phyloP scores from a whole-genome alignment of 225 moss, liverwort and hornwort species.

The Neckera pumila region DNA sequence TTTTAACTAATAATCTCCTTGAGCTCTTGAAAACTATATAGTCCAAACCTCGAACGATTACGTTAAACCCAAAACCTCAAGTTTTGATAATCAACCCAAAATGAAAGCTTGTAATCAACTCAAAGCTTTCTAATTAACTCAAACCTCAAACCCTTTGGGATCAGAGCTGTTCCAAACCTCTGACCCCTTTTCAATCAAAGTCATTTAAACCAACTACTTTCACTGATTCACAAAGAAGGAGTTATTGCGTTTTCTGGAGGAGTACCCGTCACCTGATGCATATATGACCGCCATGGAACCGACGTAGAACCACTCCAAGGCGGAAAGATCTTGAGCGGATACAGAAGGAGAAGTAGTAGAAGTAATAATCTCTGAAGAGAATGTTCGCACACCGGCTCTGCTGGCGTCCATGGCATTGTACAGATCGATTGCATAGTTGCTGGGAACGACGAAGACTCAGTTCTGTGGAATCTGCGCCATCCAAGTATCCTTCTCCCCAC shows the following conservation, averaged over 20 bases:
- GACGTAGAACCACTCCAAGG: slow-evolving; percentile 61
- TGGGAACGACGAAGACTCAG: slow-evolving; percentile 40
- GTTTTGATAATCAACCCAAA: neutral
- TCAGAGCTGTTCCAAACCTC: neutral
- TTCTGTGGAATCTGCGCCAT: slow-evolving; percentile 35
- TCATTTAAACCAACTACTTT: neutral
- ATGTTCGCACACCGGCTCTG: neutral
- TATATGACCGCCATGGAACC: slow-evolving; percentile 59
- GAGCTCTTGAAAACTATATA: neutral
- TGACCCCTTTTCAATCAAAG: too few species aligned
- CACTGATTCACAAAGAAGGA: neutral
- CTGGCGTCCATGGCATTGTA: slow-evolving; percentile 18
- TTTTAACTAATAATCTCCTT: neutral
- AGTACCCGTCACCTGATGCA: slow-evolving; percentile 61
- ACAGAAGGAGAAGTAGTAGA: neutral
- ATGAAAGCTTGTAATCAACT: neutral
- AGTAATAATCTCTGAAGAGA: neutral
- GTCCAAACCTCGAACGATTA: neutral
- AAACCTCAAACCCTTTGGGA: neutral
- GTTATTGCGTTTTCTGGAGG: neutral
- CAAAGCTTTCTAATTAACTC: neutral
- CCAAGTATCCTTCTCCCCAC: slow-evolving; percentile 69
- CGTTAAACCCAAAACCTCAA: neutral
- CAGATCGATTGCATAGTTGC: slow-evolving; percentile 51
- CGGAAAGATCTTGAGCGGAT: slow-evolving; percentile 33